A percentile compares a stretch with the other conserved stretches of the same genome.
phyloP scores from a whole-genome alignment of 1,284 basidiomycete species.

The Apiotrichum brassicae region DNA sequence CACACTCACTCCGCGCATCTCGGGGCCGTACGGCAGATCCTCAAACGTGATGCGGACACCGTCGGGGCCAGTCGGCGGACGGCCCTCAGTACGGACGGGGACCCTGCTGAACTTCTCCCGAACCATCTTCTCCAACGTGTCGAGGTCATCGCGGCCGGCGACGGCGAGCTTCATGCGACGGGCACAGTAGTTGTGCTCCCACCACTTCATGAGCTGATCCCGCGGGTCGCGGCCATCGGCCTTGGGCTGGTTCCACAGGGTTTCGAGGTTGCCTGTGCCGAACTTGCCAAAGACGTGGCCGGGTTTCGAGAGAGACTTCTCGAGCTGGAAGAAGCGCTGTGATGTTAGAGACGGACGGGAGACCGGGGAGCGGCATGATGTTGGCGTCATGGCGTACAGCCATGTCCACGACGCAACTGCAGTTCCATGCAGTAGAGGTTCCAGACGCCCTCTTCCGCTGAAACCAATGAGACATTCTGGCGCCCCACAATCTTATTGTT shows the following conservation, averaged over 20 bases:
- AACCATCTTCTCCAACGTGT: conserved; percentile 43
- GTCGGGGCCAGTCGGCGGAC: conserved; percentile 29
- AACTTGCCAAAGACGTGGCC: conserved; percentile 91
- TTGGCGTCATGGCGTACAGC: no score
- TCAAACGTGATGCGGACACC: conserved; percentile 53
- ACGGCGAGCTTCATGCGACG: conserved; percentile 89
- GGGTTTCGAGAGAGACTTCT: conserved; percentile 75
- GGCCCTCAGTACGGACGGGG: conserved; percentile 37
- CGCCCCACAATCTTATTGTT: no score
- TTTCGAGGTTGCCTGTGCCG: conserved; percentile 79
- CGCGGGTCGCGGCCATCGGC: conserved; percentile 73
- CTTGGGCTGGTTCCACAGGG: conserved; percentile 60
- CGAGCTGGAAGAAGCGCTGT: conserved; percentile 94
- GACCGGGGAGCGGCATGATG: no score
- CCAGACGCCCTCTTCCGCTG: no score
- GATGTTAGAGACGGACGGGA: no score
- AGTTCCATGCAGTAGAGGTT: no score
- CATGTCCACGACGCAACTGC: no score
- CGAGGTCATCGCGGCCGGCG: conserved; percentile 68
- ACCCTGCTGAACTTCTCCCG: conserved; percentile 41
- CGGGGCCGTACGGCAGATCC: conserved; percentile 67
- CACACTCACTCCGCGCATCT: conserved; percentile 65
- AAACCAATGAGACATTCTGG: no score
- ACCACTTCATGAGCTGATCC: conserved; percentile 90
- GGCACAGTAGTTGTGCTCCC: conserved; percentile 86